Base-by-base conservation (phyloP, 805 yeast genomes). In the Allodekkera sacchari region DNA sequence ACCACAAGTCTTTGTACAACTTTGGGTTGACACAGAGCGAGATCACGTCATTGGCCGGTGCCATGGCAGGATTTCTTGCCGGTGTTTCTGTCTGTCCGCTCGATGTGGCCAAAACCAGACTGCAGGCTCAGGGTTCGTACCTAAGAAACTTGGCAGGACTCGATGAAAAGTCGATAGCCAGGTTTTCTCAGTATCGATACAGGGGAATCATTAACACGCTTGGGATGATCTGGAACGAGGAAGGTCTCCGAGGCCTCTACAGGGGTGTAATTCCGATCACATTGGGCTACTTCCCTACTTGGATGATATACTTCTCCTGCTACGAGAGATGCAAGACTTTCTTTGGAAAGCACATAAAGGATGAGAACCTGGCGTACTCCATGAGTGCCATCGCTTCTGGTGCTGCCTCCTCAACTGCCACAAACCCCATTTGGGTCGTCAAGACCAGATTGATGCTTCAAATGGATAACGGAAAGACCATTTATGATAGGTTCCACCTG, bases 351-450 rank as follows among this genome's bases (percentile, higher is more conserved):
- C 17, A 37, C 11, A 41, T 47, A 4, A 32, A 41, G 12, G 53
- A 55, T 32, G 56, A 50, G 12, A 54, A 51, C 18, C 12, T 52
- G 22, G 54, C 55, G 32, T 75, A 71, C 46, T 69, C 69, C 42
- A 56, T 60, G 27, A 63, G 74, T 32, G 96, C 98, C 1, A 68
- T 89, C 30, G 71, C 84, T 4, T 95, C 97, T 2, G 98, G 98
- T 18, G 74, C 83, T 34, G 74, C 78, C 6, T 82, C 95, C 2
- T 82, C 97, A 1, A 64, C 84, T 8, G 55, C 77, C 7, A 89
- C 95, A 0, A 92, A 92, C 53, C 98, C 98, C 8, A 83, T 89
- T 10, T 92, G 98, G 98, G 97, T 92, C 27, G 88, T 92, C 19
- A 92, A 92, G 53, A 92, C 98, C 2, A 64, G 98, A 48, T 61